Evolutionary conservation across 306 rosid genomes (phyloP).

Genomic region (Vigna unguiculata): DNA sequence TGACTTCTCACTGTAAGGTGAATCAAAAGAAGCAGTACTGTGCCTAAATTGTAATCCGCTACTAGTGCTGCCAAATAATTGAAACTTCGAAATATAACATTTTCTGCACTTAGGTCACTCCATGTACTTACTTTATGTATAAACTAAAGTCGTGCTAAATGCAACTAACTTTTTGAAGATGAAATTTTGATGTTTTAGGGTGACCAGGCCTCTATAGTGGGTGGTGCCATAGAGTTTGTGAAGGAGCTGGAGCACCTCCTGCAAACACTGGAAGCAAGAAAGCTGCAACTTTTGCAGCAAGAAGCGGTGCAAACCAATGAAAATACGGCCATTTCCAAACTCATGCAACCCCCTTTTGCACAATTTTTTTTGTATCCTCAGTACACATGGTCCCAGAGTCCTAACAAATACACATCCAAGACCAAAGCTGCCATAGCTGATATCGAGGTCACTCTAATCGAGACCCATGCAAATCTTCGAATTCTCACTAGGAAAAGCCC

Average conservation of each 20-base stretch:
- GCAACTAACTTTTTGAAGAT: not conserved
- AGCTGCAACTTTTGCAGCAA: constrained; percentile 61
- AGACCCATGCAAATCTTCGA: constrained; percentile 88
- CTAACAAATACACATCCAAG: constrained; percentile 67
- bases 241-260: constrained; percentile 81
- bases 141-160: not conserved
- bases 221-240: constrained; percentile 95
- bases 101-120: not conserved
- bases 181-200: constrained; percentile 59
- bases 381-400: constrained; percentile 66
- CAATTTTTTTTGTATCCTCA: constrained; percentile 71
- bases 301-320: constrained; percentile 45
- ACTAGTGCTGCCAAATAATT: not conserved
- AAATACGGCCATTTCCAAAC: constrained; percentile 43
- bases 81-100: constrained; percentile 6
- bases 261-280: constrained; percentile 79
- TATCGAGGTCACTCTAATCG: constrained; percentile 89
- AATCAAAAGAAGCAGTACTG: not conserved
- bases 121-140: not conserved
- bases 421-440: constrained; percentile 76
- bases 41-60: not conserved
- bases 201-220: constrained; percentile 95
- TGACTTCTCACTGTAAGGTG: not conserved
- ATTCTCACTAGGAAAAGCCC: constrained; percentile 65
- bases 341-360: constrained; percentile 59